Evolutionary conservation across 352 stramenopile species (phyloP), one percentile per base, ranked within the genome.

Genomic region (Pythium pectinolyticum): DNA sequence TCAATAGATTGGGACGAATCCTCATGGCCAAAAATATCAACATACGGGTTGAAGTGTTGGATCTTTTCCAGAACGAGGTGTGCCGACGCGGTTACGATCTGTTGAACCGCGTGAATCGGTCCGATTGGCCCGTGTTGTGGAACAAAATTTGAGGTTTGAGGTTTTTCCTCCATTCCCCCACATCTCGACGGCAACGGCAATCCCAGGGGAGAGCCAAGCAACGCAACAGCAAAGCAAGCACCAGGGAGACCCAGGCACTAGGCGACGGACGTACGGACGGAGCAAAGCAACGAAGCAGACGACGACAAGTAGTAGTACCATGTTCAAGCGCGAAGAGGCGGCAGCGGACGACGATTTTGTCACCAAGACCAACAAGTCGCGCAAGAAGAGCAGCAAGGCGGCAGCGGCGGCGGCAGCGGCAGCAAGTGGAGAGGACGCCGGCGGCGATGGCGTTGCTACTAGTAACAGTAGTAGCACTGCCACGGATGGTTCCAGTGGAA

Each of bases 351-450:
- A 88, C 60, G 80, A 88, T 40, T 91, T 91, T 63, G 80, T 89
- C 58, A 91, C 77, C 40, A 91, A 88, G 75, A 89, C 78, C 43
- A 78, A 78, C 63, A 84, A 84, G 66, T 78, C 85, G 53, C 80
- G 80, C 73, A 89, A 89, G 75, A 91, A 91, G 62, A 65, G 22
- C 53, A 67, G 30, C 40, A 53, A 62, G 19, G 58, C 46, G 35
- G 45, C 7, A 61, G 63, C 2, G 53, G 52, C 19, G 53, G 39
- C 32, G 57, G 43, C 46, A 25, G 53, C 62, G 46, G 35, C 52
- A 32, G 47, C 47, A 31, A 53, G 50, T 35, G 57, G 61, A 30
- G 51, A 48, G 27, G 46, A 61, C 25, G 25, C 51, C n/a, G 41
- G 22, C 20, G 47, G 48, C 25, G 46, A 22, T 57, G 57, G 39